These are phyloP conservation scores for Sugiyamaella mastotermitis DNA, from an alignment of 805 yeast genomes.

Conservation along the genomic window DNA sequence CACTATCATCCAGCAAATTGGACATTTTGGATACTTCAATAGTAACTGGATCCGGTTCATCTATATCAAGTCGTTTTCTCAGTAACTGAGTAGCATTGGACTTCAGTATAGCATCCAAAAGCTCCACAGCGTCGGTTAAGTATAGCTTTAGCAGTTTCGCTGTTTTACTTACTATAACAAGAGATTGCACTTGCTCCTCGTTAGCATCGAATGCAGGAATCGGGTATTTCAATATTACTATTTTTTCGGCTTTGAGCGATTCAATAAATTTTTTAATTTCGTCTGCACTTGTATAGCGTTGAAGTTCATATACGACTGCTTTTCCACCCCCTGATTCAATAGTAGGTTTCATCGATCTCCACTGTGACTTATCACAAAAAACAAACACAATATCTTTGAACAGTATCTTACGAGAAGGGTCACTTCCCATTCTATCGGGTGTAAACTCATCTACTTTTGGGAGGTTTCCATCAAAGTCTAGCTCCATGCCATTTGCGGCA, in stretches of 20 bases:
- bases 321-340: constrained; percentile 26
- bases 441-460: constrained; percentile 26
- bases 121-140: constrained; percentile 25
- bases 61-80: not conserved
- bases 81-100: constrained; percentile 11
- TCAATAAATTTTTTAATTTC: not conserved
- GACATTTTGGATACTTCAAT: not conserved
- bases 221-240: constrained; percentile 17
- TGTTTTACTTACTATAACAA: constrained; percentile 17
- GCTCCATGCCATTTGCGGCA: constrained; percentile 13
- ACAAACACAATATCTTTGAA: constrained; percentile 25
- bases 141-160: constrained; percentile 20
- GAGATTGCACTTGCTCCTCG: constrained; percentile 7
- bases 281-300: not conserved
- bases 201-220: constrained; percentile 5
- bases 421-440: constrained; percentile 20
- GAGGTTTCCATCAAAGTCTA: constrained; percentile 21
- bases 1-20: not conserved
- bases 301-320: constrained; percentile 4
- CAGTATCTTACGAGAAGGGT: constrained; percentile 22
- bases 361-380: constrained; percentile 23
- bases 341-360: constrained; percentile 20
- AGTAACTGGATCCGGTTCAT: not conserved
- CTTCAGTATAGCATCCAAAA: constrained; percentile 24
- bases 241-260: not conserved